A percentile compares a stretch with the other conserved stretches of the same genome.
Conservation (phyloP, 2,329 filamentous ascomycete species). For the Tolypocladium album region DNA sequence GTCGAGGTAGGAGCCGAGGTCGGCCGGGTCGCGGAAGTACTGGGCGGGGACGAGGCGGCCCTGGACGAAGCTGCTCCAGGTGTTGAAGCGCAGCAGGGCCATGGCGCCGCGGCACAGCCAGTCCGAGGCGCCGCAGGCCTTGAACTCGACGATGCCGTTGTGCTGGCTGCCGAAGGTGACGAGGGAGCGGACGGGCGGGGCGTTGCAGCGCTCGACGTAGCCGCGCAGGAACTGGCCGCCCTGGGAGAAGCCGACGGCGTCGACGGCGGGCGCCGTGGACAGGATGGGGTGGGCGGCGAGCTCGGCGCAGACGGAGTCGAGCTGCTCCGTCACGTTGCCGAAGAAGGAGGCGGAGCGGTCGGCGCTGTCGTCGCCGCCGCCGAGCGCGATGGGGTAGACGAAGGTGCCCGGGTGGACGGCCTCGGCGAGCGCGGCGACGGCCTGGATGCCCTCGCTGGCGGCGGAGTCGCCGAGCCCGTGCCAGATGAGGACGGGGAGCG, state of each 20-base stretch:
- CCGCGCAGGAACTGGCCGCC: slow-evolving; percentile 92
- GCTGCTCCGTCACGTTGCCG: slow-evolving; percentile 75
- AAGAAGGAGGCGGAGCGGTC: slow-evolving; percentile 84
- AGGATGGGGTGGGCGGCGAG: slow-evolving; percentile 69
- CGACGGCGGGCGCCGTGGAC: slow-evolving; percentile 69
- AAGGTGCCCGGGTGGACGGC: slow-evolving; percentile 70
- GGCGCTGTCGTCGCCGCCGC: slow-evolving; percentile 47
- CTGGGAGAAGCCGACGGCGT: slow-evolving; percentile 90
- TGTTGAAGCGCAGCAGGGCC: slow-evolving; percentile 66
- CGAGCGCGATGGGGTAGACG: slow-evolving; percentile 68
- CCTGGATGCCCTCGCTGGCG: slow-evolving; percentile 61
- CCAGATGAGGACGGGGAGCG: slow-evolving; percentile 88
- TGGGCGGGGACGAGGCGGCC: slow-evolving; percentile 78
- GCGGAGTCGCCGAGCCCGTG: slow-evolving; percentile 73
- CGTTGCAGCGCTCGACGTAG: slow-evolving; percentile 80
- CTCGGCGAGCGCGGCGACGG: slow-evolving; percentile 61
- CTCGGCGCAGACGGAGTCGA: slow-evolving; percentile 66
- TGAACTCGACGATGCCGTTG: slow-evolving; percentile 81
- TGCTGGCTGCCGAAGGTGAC: slow-evolving; percentile 88
- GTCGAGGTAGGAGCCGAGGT: slow-evolving; percentile 62
- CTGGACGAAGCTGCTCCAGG: slow-evolving; percentile 73
- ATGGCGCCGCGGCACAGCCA: slow-evolving; percentile 75
- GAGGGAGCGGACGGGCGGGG: slow-evolving; percentile 62
- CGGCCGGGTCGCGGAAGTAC: slow-evolving; percentile 67
- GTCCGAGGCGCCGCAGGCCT: slow-evolving; percentile 59